Base-by-base conservation (phyloP, 1,284 basidiomycete genomes). In the Ceratobasidium papillatum region DNA sequence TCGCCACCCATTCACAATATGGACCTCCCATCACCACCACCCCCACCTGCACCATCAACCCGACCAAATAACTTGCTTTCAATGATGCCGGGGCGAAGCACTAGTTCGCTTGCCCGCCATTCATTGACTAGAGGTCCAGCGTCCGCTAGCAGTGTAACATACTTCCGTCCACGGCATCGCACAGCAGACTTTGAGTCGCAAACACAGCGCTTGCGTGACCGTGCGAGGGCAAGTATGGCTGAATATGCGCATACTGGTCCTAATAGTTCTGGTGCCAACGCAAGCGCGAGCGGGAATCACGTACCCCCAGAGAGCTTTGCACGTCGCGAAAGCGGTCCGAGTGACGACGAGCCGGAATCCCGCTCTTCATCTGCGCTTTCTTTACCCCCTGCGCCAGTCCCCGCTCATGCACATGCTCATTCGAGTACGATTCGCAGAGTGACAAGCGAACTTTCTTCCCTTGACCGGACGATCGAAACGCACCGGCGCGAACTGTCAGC, bases 241-340 rank as follows among this genome's bases (percentile, higher is more conserved):
- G 71, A 62, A 30, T 73, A 73, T 32, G 36, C 38, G 12, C 58
- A 43, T 17, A 61, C 34, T 12, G 41, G 52, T 2, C 38, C 36
- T 8, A 41, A 30, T 32, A 72, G 56, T 32, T 47, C 54, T 5
- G 27, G n/a, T 19, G 56, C 14, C 5, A 19, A 52, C 36, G 30
- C 68, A 36, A 72, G 51, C 45, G 19, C 45, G 41, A 52, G 30
- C 22, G 59, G 58, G 71, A 63, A 27, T 51, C 71, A 73, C 11
- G 71, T 49, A 9, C 71, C 71, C 34, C 71, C 71, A n/a, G 71
- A 73, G 47, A 73, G 71, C 71, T 73, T 73, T 32, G 71, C 71
- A 2, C 71, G 71, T 34, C 58, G 71, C 5, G 58, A 62, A 32
- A 62, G 59, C 71, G 71, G 71, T 43, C 59, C 71, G 12, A 52